Evolutionary conservation across 2,329 filamentous ascomycete species (phyloP).

Genomic region (Trichoderma simmonsii): DNA sequence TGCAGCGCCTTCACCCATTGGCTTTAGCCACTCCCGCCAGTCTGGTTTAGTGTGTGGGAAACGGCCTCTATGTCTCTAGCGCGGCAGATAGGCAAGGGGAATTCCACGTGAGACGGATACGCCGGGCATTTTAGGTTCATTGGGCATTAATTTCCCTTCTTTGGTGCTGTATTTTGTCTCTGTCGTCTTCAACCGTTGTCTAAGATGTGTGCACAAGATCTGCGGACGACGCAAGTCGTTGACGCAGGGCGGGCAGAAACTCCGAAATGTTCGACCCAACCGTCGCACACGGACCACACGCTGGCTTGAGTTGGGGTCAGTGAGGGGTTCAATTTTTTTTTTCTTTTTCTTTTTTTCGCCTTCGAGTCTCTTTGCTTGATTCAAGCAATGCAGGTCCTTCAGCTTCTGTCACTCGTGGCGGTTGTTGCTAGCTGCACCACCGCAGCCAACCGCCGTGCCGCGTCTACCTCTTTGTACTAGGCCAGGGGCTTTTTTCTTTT

Average conservation of each 20-base stretch:
- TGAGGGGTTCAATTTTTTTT: background rate
- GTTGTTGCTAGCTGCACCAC: background rate
- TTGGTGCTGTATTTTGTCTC: background rate
- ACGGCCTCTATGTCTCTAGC: conserved; percentile 10
- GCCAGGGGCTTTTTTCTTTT: background rate
- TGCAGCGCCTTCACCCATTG: background rate
- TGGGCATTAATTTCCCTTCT: background rate
- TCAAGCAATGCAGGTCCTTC: background rate
- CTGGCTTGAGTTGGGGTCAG: background rate
- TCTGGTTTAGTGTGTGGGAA: background rate
- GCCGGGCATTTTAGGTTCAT: conserved; percentile 6
- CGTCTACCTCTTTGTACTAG: background rate
- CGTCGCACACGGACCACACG: background rate
- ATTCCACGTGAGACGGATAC: conserved; percentile 18
- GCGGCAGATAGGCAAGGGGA: conserved; percentile 11
- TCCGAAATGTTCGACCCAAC: background rate
- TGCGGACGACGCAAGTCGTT: background rate
- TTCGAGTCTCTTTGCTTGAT: background rate
- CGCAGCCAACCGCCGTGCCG: background rate
- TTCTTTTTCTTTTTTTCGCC: background rate
- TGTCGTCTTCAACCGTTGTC: background rate
- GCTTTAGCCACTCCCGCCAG: conserved; percentile 14
- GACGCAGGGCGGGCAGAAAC: background rate
- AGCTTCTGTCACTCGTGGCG: background rate
- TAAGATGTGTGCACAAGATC: background rate